Base-by-base conservation (phyloP, 2,329 filamentous ascomycete genomes). In the Hypoxylon sp. region DNA sequence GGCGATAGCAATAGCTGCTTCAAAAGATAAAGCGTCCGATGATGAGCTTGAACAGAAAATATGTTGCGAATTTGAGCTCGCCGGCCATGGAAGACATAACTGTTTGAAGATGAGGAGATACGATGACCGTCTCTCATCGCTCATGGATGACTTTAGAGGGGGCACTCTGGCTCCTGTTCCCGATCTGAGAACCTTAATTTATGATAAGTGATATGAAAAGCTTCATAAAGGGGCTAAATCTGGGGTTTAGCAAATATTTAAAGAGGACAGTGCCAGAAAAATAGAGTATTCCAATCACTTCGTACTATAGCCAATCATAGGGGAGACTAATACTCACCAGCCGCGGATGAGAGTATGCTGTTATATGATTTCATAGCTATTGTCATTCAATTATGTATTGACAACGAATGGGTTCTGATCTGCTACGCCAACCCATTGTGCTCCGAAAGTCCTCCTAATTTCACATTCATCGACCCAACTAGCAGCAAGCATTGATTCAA, bases 141-240 rank as follows among this genome's bases (percentile, higher is more conserved):
- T 55, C 1, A 7, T 30, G 11, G 19, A 47, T 2, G 46, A 32
- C 37, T 42, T 38, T 13, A 38, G 38, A n/a, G 45, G 41, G 5
- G 17, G 34, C 25, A 11, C 51, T 55, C 15, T 23, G 50, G 1
- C 3, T 37, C 3, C 12, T 51, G 7, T 51, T 55, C n/a, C 51
- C 51, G 8, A 21, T 55, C 20, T 3, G 37, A n/a, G 46, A 55
- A 21, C 29, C 45, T 5, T 4, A 16, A 19, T 3, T 13, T 9
- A 11, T 8, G 12, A 50, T 37, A 3, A n/a, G 29, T n/a, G n/a
- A n/a, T n/a, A n/a, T n/a, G n/a, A n/a, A 3, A 17, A 20, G 9
- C 11, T 37, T 50, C 17, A 25, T 17, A 25, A 12, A 29, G 7
- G 23, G 15, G 3, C 8, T 44, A 16, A 7, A 4, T 4, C 23